Base-by-base conservation (phyloP, 2,329 filamentous ascomycete species). In the Sporothrix luriei region DNA sequence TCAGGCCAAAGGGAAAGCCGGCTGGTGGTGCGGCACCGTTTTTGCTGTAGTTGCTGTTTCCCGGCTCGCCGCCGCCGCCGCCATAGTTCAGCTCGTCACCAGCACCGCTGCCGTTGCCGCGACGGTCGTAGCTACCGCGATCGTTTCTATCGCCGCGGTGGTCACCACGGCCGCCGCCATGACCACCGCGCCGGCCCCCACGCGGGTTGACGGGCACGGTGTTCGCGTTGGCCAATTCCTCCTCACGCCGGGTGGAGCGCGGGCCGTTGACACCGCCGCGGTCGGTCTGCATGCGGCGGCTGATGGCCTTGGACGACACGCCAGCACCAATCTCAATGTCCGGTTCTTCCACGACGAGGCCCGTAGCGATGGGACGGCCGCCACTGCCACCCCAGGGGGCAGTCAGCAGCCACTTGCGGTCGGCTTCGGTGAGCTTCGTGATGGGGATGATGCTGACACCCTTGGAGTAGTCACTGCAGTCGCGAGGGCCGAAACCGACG, bases 271-370 rank as follows among this genome's bases (percentile, higher is more conserved):
- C 84, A 48, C 88, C 88, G 68, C 87, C 86, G 76, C 88, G 87
- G 76, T 90, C 88, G 9, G 88, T 90, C 78, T 89, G 87, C 86
- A 90, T 90, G 48, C 88, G 86, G 21, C 88, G 84, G 74, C 87
- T 89, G 72, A 90, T 90, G 51, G 88, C 93, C 83, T 99, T 99
- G 55, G 93, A 97, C 21, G 94, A 97, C 16, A 99, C 96, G 69
- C 95, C 95, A 21, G 94, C 94, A 68, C 95, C 95, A 70, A 99
- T 99, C 80, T 99, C 95, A 75, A 99, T 99, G 77, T 99, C 95
- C 3, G 95, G 95, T 80, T 99, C 95, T 78, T 99, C 95, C 33
- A 99, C 91, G 7, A 94, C 91, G 81, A 99, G 88, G 54, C 94
- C 93, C 16, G 87, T 84, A 76, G 93, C 90, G 71, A 99, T 92